Evolutionary conservation across 441 rosid species (phyloP).

Genomic region (Erodium moschatum): DNA sequence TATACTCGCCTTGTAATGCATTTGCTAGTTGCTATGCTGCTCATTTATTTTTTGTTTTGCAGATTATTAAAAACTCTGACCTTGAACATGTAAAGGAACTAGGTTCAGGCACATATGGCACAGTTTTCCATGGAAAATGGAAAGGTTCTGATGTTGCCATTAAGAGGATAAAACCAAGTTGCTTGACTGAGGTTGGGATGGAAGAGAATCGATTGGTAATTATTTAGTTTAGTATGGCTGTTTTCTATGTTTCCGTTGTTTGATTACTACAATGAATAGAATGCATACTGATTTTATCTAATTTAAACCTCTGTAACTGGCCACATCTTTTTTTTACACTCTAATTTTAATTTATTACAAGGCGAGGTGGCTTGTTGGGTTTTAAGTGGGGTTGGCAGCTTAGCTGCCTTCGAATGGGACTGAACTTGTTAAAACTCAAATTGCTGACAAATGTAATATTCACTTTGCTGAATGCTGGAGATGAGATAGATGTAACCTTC

Average conservation of each 20-base stretch:
- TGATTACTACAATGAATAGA: background rate
- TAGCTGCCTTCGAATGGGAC: background rate
- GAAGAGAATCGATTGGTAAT: conserved; percentile 29
- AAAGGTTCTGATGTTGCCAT: conserved; percentile 38
- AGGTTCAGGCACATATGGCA: conserved; percentile 37
- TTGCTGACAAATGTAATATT: background rate
- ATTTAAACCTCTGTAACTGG: background rate
- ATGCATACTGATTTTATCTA: background rate
- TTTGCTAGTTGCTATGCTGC: background rate
- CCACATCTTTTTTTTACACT: background rate
- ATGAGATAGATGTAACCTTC: background rate
- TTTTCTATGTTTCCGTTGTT: background rate
- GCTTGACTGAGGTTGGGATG: conserved; percentile 24
- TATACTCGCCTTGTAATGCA: background rate
- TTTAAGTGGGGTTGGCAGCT: background rate
- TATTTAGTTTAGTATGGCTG: background rate
- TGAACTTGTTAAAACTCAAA: background rate
- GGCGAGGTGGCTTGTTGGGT: background rate
- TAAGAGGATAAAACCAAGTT: conserved; percentile 31
- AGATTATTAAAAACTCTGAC: conserved; percentile 31
- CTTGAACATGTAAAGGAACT: conserved; percentile 31
- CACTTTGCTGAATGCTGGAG: background rate
- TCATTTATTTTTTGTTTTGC: conserved; percentile 12
- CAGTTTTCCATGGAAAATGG: conserved; percentile 39
- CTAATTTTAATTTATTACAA: background rate